These are phyloP conservation scores for Fistulifera solaris DNA, from an alignment of 108 stramenopile genomes.

Conservation along the genomic window DNA sequence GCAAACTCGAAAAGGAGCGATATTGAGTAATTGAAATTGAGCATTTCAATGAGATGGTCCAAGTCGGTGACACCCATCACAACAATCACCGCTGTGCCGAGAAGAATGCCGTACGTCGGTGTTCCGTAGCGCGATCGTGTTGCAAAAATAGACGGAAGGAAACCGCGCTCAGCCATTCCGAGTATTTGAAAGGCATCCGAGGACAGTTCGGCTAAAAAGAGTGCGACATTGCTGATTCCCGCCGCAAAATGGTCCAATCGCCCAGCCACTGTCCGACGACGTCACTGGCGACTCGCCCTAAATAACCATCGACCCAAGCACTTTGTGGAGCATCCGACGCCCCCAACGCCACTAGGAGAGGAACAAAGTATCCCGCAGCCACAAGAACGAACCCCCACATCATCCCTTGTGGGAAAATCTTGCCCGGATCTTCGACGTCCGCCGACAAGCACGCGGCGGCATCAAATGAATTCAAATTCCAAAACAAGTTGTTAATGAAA, in stretches of 20 bases:
- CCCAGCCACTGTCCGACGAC: constrained; percentile 88
- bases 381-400: constrained; percentile 54
- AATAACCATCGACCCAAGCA: constrained; percentile 83
- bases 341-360: constrained; percentile 67
- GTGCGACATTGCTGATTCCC: constrained; percentile 76
- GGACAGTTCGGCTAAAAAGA: constrained; percentile 91
- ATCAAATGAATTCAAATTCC: constrained; percentile 94
- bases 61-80: constrained; percentile 65
- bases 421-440: constrained; percentile 65
- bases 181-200: constrained; percentile 86
- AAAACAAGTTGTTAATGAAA: constrained; percentile 91
- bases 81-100: constrained; percentile 66
- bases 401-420: constrained; percentile 72
- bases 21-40: constrained; percentile 82
- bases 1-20: constrained; percentile 84
- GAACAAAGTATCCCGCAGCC: constrained; percentile 65
- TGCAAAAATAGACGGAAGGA: constrained; percentile 71
- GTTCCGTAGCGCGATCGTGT: constrained; percentile 73
- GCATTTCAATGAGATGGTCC: constrained; percentile 78
- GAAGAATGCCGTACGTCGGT: constrained; percentile 76
- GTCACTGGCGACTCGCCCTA: constrained; percentile 64
- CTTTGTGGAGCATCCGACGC: constrained; percentile 45
- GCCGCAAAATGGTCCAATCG: constrained; percentile 88
- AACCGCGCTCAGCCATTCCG: constrained; percentile 90
- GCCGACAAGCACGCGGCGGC: constrained; percentile 74